Conservation (phyloP, 2,329 filamentous ascomycete species). For the Monosporascus sp. region DNA sequence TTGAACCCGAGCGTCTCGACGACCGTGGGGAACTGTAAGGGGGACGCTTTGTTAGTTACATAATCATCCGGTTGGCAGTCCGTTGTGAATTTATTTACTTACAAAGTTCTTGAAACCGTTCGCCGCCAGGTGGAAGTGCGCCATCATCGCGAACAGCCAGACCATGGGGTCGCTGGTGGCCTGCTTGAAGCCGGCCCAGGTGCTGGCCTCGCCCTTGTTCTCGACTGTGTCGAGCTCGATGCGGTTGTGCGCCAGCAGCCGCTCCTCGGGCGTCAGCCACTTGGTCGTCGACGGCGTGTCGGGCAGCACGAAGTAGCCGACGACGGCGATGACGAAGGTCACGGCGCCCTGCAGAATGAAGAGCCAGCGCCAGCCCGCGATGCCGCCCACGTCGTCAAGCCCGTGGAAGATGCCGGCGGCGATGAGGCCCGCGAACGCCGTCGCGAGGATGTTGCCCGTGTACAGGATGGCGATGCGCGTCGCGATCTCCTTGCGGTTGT, state of each 20-base stretch:
- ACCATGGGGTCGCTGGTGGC: slow-evolving; percentile 36
- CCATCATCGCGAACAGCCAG: slow-evolving; percentile 41
- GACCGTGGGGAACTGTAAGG: slow-evolving; percentile 22
- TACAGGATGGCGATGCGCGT: slow-evolving; percentile 30
- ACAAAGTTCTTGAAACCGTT: slow-evolving; percentile 4
- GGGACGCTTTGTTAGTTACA: slow-evolving; percentile 11
- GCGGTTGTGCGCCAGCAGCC: slow-evolving; percentile 35
- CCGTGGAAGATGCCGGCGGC: slow-evolving; percentile 31
- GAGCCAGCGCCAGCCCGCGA: slow-evolving; percentile 34
- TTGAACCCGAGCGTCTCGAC: slow-evolving; percentile 38
- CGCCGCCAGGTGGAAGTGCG: slow-evolving; percentile 34
- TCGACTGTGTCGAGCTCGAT: slow-evolving; percentile 27
- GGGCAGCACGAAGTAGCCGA: slow-evolving; percentile 30
- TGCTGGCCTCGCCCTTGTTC: slow-evolving; percentile 26
- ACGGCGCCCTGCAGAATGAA: slow-evolving; percentile 12
- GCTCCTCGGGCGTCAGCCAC: slow-evolving; percentile 39
- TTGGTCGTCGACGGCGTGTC: slow-evolving; percentile 32
- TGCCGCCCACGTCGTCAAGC: slow-evolving; percentile 27
- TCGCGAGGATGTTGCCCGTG: slow-evolving; percentile 31
- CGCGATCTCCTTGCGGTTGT: slow-evolving; percentile 40
- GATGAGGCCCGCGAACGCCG: slow-evolving; percentile 34
- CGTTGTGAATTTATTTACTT: no score
- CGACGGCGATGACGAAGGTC: slow-evolving; percentile 13
- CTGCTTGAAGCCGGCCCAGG: slow-evolving; percentile 34
- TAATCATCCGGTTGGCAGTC: not conserved